Evolutionary conservation across 1,139 yeast genomes (phyloP).

Genomic region (Geotrichum fermentans): DNA sequence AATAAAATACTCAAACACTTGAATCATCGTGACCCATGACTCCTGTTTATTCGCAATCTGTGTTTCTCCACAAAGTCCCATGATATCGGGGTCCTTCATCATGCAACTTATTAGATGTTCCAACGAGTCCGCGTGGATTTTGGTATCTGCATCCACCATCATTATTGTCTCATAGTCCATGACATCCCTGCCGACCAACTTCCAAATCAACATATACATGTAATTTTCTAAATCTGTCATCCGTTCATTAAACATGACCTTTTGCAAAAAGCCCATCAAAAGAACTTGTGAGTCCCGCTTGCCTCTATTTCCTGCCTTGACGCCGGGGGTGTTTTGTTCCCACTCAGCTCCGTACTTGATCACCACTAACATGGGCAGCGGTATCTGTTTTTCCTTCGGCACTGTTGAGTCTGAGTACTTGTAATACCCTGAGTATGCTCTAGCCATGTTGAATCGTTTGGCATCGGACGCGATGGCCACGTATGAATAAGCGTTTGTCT

Average conservation of each 20-base stretch:
- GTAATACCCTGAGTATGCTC: slow-evolving; percentile 35
- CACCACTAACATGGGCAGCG: slow-evolving; percentile 40
- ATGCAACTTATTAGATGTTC: slow-evolving; percentile 34
- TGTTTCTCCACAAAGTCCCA: slow-evolving; percentile 40
- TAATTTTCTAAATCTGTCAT: slow-evolving; percentile 38
- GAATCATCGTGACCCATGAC: slow-evolving; percentile 39
- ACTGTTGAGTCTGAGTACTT: slow-evolving; percentile 44
- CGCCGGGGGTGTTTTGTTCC: slow-evolving; percentile 41
- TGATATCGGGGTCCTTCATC: slow-evolving; percentile 33
- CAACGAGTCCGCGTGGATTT: slow-evolving; percentile 33
- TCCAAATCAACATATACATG: slow-evolving; percentile 33
- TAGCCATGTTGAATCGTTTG: slow-evolving; percentile 33
- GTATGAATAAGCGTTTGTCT: slow-evolving; percentile 30
- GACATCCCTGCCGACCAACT: slow-evolving; percentile 34
- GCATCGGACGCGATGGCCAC: slow-evolving; percentile 35
- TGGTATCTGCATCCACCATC: slow-evolving; percentile 41
- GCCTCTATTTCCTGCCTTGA: slow-evolving; percentile 38
- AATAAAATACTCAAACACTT: slow-evolving; percentile 39
- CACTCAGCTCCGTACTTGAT: slow-evolving; percentile 34
- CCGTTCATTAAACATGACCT: slow-evolving; percentile 38
- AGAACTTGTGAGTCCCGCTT: slow-evolving; percentile 39
- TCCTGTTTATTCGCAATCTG: slow-evolving; percentile 35
- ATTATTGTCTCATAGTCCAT: slow-evolving; percentile 34
- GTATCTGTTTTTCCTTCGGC: slow-evolving; percentile 46
- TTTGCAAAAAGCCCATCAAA: slow-evolving; percentile 36